Evolutionary conservation across 1,139 yeast genomes (phyloP), one percentile per base, ranked within the genome.

Genomic region (Lodderomyces elongisporus): DNA sequence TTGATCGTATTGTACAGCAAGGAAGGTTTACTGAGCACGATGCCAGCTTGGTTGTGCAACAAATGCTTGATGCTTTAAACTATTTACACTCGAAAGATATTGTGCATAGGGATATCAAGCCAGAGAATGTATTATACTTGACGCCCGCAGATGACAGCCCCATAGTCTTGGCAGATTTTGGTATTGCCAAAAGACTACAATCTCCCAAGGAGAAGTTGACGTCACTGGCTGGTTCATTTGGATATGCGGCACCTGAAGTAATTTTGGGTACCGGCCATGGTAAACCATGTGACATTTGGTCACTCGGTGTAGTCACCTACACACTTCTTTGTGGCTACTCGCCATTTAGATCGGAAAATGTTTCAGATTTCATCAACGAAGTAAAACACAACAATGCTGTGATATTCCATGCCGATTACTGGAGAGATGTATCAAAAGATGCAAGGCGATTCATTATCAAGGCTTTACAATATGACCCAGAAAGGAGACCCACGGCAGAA

Each of bases 181-280:
- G 96, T 29, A 87, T 88, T 47, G 96, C 96, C 25, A 85, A 84
- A 54, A 69, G 75, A 41, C 60, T 88, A 45, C 68, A 70, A 38
- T 56, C 66, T 13, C 63, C 74, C 2, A 71, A 77, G 46, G 89
- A 85, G 43, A 70, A 79, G 42, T 66, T 89, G 39, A 81, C 77
- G 17, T 69, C 83, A 17, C 79, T 85, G 31, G 96, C 96, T 0
- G 96, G 96, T 0, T 82, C 94, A 1, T 78, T 87, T 58, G 96
- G 96, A 2, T 88, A 88, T 53, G 95, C 95, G 4, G 96, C 96
- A 0, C 96, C 96, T 0, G 96, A 88, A 54, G 91, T 88, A 4
- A 66, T 88, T 24, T 58, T 73, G 31, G 80, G 85, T 4, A 60
- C 66, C 26, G 95, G 95, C 5, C 95, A 88, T 58, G 93, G 95